Base-by-base conservation (phyloP, 1,284 basidiomycete species). In the Moniliella sp. region DNA sequence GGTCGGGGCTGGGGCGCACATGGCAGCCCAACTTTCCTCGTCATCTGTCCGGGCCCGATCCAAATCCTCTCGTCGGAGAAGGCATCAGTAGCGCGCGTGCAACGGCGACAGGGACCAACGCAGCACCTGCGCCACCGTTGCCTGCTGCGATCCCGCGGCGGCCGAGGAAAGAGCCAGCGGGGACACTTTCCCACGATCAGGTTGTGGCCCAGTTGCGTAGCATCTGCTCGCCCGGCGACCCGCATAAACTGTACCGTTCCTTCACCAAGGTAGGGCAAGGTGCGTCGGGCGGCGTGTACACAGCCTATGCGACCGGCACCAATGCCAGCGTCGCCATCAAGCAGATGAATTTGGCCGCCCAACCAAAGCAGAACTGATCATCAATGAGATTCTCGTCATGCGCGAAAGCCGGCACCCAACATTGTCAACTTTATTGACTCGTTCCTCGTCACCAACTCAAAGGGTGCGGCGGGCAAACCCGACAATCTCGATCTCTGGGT, bases 371-470 rank as follows among this genome's bases (percentile, higher is more conserved):
- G 65, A 88, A 97, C 70, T 97, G 32, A 97, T 99, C 66, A 94
- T 99, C 67, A 99, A 99, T 65, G 91, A 99, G 64, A 94, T 97
- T 45, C 73, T 94, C 46, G 86, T 94, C 58, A 94, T 97, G 88
- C 79, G 83, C 27, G 77, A 84, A 29, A 84, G 80, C 11, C 71
- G 79, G 21, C 88, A 97, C 61, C 79, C 12, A 99, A 97, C 62
- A 94, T 97, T 50, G 91, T 99, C 66, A 97, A 94, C 64, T 99
- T 82, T 64, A 93, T 94, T 55, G 91, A 97, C 63, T 91, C 84
- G 10, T 97, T 93, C 71, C 65, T 97, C 25, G n/a, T n/a, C n/a
- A n/a, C n/a, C n/a, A n/a, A n/a, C n/a, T n/a, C n/a, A n/a, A n/a
- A n/a, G n/a, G n/a, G n/a, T n/a, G n/a, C n/a, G n/a, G n/a, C n/a